Evolutionary conservation across 2,329 filamentous ascomycete species (phyloP).

Genomic region (Hirsutella rhossiliensis): DNA sequence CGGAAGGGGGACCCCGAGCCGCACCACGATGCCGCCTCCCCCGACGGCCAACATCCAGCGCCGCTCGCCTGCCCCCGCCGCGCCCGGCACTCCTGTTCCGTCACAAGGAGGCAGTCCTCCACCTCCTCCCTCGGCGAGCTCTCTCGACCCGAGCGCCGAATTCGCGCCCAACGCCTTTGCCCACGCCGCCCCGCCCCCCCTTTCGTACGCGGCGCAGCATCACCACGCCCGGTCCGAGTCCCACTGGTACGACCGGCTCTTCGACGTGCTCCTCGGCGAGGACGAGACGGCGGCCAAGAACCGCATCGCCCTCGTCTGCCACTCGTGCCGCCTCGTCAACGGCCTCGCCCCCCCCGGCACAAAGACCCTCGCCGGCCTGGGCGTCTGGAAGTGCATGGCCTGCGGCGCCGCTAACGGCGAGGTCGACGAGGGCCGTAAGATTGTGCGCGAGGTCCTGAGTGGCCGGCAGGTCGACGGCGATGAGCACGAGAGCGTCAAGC

Average conservation of each 20-base stretch:
- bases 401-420: constrained; percentile 76
- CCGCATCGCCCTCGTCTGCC: constrained; percentile 76
- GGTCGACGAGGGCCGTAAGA: constrained; percentile 62
- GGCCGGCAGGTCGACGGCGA: neutral
- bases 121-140: constrained; percentile 11
- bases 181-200: constrained; percentile 7
- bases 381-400: constrained; percentile 78
- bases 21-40: constrained; percentile 43
- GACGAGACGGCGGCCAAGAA: constrained; percentile 91
- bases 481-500: neutral
- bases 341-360: constrained; percentile 89
- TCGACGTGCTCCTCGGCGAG: constrained; percentile 86
- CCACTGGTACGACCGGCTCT: constrained; percentile 88
- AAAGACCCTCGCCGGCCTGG: constrained; percentile 64
- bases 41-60: constrained; percentile 51
- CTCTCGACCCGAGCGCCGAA: constrained; percentile 39
- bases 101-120: constrained; percentile 5
- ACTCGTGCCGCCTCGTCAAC: constrained; percentile 75
- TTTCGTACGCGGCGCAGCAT: constrained; percentile 4
- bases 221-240: constrained; percentile 22
- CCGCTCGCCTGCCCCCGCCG: constrained; percentile 9
- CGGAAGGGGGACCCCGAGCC: constrained; percentile 12
- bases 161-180: constrained; percentile 59
- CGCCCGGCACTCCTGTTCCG: constrained; percentile 3
- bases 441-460: constrained; percentile 52